A percentile compares a stretch with the other conserved stretches of the same genome.
Conservation (phyloP, 2,329 filamentous ascomycete genomes). For the Penicillium digitatum region DNA sequence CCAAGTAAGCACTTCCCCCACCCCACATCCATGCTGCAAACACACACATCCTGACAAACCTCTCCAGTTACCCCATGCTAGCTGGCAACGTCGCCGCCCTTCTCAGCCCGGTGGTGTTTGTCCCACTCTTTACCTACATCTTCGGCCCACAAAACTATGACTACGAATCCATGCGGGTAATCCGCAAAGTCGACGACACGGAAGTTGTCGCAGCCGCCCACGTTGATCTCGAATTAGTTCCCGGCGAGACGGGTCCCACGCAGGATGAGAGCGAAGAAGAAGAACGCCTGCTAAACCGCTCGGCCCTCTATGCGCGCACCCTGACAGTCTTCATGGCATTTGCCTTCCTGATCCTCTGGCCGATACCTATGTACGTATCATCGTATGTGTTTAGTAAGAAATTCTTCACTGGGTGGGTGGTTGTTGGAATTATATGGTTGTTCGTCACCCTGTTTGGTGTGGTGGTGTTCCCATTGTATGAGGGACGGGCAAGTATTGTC, state of each 20-base stretch:
- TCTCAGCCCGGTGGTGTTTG: constrained; percentile 69
- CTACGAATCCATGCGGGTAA: constrained; percentile 76
- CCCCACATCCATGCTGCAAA: neutral
- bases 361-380: constrained; percentile 83
- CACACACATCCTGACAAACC: constrained; percentile 3
- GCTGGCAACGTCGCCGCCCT: constrained; percentile 81
- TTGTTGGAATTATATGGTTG: constrained; percentile 74
- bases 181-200: constrained; percentile 73
- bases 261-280: constrained; percentile 42
- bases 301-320: constrained; percentile 53
- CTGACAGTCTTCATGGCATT: constrained; percentile 64
- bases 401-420: constrained; percentile 80
- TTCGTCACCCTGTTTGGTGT: constrained; percentile 70
- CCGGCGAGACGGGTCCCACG: constrained; percentile 45
- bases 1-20: constrained; percentile 53
- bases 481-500: constrained; percentile 65
- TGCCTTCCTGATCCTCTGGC: constrained; percentile 75
- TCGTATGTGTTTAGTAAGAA: constrained; percentile 76
- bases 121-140: constrained; percentile 68
- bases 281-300: constrained; percentile 51
- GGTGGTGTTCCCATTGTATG: constrained; percentile 75
- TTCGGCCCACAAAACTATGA: constrained; percentile 76
- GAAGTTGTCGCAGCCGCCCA: constrained; percentile 63
- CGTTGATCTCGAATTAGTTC: constrained; percentile 62
- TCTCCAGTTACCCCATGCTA: constrained; percentile 66